These are phyloP conservation scores for Xylaria scruposa DNA, from an alignment of 495 filamentous ascomycete species.

Conservation along the genomic window DNA sequence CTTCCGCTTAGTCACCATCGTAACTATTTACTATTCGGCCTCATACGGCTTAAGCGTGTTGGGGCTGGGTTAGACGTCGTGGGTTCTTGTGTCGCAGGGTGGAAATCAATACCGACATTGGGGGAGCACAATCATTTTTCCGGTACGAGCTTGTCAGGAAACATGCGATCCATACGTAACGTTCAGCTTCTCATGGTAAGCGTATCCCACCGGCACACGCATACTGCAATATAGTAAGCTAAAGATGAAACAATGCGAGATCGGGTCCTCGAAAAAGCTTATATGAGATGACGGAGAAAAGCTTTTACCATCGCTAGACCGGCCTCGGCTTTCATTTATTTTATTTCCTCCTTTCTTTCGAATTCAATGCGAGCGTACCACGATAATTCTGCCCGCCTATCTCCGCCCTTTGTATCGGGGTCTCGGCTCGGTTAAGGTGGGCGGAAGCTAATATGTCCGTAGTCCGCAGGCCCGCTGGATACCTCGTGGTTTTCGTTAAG, in stretches of 20 bases:
- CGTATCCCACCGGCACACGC: not conserved
- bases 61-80: not conserved
- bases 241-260: not conserved
- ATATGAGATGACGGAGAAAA: not conserved
- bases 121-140: too few relatives aligned
- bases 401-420: not conserved
- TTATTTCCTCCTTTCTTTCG: not conserved
- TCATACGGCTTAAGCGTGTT: not conserved
- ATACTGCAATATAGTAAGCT: not conserved
- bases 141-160: too few relatives aligned
- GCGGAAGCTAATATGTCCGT: not conserved
- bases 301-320: not conserved
- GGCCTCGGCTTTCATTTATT: not conserved
- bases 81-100: not conserved
- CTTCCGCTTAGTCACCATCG: not conserved
- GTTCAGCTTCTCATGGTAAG: too few relatives aligned
- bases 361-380: not conserved
- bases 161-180: too few relatives aligned
- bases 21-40: not conserved
- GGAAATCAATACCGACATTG: not conserved
- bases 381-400: not conserved
- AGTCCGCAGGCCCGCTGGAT: not conserved
- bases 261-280: not conserved
- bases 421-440: not conserved
- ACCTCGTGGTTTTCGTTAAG: not conserved